Evolutionary conservation across 768 basidiomycete species (phyloP).

Genomic region (Boletus insuetus): DNA sequence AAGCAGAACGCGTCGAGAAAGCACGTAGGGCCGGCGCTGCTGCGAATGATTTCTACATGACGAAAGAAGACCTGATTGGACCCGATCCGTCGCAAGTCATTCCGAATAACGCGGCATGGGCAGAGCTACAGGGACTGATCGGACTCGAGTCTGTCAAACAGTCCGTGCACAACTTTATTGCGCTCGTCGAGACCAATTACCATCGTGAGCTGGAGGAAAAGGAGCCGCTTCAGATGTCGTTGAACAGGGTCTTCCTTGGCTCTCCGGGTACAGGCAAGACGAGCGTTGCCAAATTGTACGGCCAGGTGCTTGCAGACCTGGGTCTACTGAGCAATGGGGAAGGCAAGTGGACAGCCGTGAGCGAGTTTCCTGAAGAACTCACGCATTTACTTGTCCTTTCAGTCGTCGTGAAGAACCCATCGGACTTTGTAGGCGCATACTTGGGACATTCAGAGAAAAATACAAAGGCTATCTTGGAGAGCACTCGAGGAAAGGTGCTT

Average conservation of each 20-base stretch:
- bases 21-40: slow-evolving; percentile 37
- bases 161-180: slow-evolving; percentile 46
- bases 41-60: slow-evolving; percentile 51
- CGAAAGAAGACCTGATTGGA: slow-evolving; percentile 59
- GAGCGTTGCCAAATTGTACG: slow-evolving; percentile 65
- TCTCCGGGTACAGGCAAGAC: slow-evolving; percentile 74
- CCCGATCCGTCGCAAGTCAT: slow-evolving; percentile 56
- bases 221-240: slow-evolving; percentile 49
- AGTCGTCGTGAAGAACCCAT: slow-evolving; percentile 68
- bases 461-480: slow-evolving; percentile 60
- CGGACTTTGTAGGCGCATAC: slow-evolving; percentile 61
- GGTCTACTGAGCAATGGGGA: slow-evolving; percentile 70
- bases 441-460: slow-evolving; percentile 62
- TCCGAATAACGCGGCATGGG: slow-evolving; percentile 47
- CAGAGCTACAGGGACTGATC: slow-evolving; percentile 47
- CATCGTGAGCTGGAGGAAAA: slow-evolving; percentile 56
- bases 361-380: background rate
- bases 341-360: slow-evolving; percentile 37
- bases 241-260: slow-evolving; percentile 66
- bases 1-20: slow-evolving; percentile 47
- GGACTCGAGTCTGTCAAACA: slow-evolving; percentile 60
- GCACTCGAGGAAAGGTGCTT: slow-evolving; percentile 60
- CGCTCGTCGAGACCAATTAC: slow-evolving; percentile 52
- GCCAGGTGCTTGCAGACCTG: slow-evolving; percentile 57
- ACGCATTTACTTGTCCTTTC: background rate